These are phyloP conservation scores for Penicillium turbatum DNA, from an alignment of 495 filamentous ascomycete genomes.

Conservation along the genomic window DNA sequence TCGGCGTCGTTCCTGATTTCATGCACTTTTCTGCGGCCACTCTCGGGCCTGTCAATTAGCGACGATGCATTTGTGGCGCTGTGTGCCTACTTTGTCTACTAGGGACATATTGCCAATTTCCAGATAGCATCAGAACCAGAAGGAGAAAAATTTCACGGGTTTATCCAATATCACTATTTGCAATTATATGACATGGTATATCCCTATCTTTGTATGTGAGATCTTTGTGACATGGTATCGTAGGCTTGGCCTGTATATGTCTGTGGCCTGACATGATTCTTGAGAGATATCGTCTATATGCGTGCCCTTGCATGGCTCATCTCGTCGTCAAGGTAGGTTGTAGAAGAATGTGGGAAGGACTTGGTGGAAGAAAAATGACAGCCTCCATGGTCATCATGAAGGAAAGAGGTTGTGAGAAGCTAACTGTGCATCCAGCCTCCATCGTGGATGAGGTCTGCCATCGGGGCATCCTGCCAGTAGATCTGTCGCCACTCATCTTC, in stretches of 20 bases:
- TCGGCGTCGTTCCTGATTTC: not conserved
- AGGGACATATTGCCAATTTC: not conserved
- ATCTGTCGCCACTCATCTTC: conserved; percentile 49
- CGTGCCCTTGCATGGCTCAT: conserved; percentile 25
- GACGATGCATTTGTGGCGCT: not conserved
- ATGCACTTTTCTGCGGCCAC: not conserved
- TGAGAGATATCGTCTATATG: conserved; percentile 2
- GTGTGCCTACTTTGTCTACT: not conserved
- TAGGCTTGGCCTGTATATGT: conserved; percentile 7
- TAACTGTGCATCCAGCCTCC: conserved; percentile 38
- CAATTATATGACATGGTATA: conserved; percentile 23
- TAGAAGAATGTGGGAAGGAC: not conserved
- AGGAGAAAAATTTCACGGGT: not conserved
- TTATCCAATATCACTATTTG: conserved; percentile 7
- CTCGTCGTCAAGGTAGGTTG: conserved; percentile 19
- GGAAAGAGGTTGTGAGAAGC: not conserved
- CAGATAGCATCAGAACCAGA: not conserved
- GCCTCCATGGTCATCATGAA: not conserved
- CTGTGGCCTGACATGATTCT: conserved; percentile 2
- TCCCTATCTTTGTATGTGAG: conserved; percentile 21
- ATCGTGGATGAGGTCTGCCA: conserved; percentile 44
- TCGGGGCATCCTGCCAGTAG: conserved; percentile 45
- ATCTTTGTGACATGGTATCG: conserved; percentile 26
- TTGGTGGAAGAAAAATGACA: not conserved
- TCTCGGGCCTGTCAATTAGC: not conserved